Base-by-base conservation (phyloP, 768 basidiomycete genomes). In the Tulasnella sp. region DNA sequence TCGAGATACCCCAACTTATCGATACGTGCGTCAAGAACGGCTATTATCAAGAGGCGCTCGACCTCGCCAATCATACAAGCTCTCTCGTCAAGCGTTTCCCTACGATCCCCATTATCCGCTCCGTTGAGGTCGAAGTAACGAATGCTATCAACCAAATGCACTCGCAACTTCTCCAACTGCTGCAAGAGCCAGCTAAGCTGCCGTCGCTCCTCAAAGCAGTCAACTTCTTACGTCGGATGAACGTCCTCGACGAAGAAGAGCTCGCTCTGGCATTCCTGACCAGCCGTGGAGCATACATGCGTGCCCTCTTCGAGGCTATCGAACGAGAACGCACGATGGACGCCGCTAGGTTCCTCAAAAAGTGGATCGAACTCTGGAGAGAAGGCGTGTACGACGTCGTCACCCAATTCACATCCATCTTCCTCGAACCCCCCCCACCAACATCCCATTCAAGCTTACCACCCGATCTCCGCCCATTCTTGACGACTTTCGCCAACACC, bases 21-120 rank as follows among this genome's bases (percentile, higher is more conserved):
- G 95, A 97, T 84, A 94, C 95, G 0, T 98, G 96, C 84, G 93
- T 98, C 19, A 90, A 96, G 52, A 96, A 95, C 83, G 95, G 95
- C 9, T 93, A 94, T 85, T 98, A 96, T 86, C 89, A 91, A 76
- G 98, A 99, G 84, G 97, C 96, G 0, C 89, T 99, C 79, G 93
- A 95, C 38, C 89, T 99, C 52, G 89, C 93, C 7, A 87, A 89
- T 36, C 96, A 97, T 84, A 91, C 92, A 0, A 86, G 87, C 58
- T 84, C 88, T 21, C 85, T 92, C 79, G 87, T 86, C 46, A 83
- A 83, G 77, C 87, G 86, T 68, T 88, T 85, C 80, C 85, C 85
- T 78, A 85, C 85, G 83, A 85, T 86, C 82, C 86, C 84, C 56
- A 85, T 85, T 80, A 89, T 89, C 36, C 87, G 76, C 87, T 92